phyloP scores from a whole-genome alignment of 2,329 filamentous ascomycete genomes.

The Niveomyces coronatus region DNA sequence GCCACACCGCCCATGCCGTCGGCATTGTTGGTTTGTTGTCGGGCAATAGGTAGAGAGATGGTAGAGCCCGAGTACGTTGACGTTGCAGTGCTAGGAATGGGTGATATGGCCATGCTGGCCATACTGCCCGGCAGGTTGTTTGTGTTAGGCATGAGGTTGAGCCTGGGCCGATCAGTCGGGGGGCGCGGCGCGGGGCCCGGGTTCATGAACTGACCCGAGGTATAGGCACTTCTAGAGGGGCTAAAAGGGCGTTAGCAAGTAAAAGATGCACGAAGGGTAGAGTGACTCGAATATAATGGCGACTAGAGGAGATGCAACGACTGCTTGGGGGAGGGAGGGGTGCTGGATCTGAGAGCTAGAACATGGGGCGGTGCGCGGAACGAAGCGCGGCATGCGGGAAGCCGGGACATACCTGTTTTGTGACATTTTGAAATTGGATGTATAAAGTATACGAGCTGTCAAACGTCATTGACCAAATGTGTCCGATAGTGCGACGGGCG shows the following conservation, averaged over 20 bases:
- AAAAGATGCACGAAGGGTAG: background rate
- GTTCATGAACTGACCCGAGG: constrained; percentile 77
- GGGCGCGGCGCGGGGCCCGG: constrained; percentile 89
- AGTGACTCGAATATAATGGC: background rate
- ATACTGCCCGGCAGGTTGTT: constrained; percentile 63
- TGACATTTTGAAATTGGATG: constrained; percentile 11
- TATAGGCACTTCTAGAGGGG: constrained; percentile 32
- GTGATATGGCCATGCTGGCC: constrained; percentile 67
- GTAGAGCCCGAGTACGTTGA: constrained; percentile 62
- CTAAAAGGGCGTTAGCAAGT: background rate
- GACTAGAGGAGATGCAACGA: background rate
- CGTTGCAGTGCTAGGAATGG: constrained; percentile 54
- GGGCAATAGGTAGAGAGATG: constrained; percentile 59
- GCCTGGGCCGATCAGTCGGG: constrained; percentile 71
- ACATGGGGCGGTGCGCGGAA: background rate
- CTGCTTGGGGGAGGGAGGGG: background rate
- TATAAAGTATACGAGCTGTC: no score
- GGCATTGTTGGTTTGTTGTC: constrained; percentile 49
- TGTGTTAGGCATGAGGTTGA: constrained; percentile 67
- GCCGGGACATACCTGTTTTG: constrained; percentile 11
- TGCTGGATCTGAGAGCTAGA: background rate
- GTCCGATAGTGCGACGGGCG: no score
- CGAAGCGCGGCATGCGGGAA: background rate
- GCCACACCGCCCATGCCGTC: constrained; percentile 58
- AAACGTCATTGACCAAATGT: no score